A percentile compares a stretch with the other conserved stretches of the same genome.
These are phyloP conservation scores for Trametes maxima DNA, from an alignment of 768 basidiomycete genomes.

Conservation along the genomic window DNA sequence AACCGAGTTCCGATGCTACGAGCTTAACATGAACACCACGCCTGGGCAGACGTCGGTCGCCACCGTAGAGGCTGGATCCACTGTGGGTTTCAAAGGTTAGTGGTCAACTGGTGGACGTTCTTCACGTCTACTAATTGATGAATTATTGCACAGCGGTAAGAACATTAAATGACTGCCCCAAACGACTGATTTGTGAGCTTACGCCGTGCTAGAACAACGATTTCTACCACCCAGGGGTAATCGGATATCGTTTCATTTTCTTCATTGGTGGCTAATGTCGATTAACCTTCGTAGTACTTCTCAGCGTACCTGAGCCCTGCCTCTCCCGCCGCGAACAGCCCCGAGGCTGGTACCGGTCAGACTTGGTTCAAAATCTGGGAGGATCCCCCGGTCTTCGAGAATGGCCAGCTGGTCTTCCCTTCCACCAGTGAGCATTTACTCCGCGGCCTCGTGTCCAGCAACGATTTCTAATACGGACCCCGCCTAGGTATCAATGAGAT, in stretches of 20 bases:
- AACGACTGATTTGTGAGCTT: background rate
- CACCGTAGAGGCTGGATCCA: slow-evolving; percentile 33
- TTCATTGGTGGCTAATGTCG: background rate
- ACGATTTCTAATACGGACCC: background rate
- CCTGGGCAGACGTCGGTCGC: slow-evolving; percentile 29
- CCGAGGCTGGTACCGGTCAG: slow-evolving; percentile 42
- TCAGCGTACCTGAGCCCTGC: slow-evolving; percentile 37
- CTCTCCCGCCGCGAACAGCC: slow-evolving; percentile 30
- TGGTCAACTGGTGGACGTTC: background rate
- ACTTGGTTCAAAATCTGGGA: slow-evolving; percentile 53
- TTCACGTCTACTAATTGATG: background rate
- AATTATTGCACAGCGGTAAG: background rate
- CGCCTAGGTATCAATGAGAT: slow-evolving; percentile 26
- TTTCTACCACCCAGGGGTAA: slow-evolving; percentile 32
- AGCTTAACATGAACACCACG: slow-evolving; percentile 31
- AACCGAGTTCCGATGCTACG: slow-evolving; percentile 36
- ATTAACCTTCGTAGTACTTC: slow-evolving; percentile 25
- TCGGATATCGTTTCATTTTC: background rate
- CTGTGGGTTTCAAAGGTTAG: slow-evolving; percentile 34
- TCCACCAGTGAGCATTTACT: slow-evolving; percentile 23
- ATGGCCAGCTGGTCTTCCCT: slow-evolving; percentile 32
- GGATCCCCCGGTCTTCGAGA: slow-evolving; percentile 28
- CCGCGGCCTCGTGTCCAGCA: background rate
- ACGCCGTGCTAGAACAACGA: slow-evolving; percentile 19
- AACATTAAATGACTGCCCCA: no score